Evolutionary conservation across 2,329 filamentous ascomycete genomes (phyloP).

Genomic region (Xylaria sp.): DNA sequence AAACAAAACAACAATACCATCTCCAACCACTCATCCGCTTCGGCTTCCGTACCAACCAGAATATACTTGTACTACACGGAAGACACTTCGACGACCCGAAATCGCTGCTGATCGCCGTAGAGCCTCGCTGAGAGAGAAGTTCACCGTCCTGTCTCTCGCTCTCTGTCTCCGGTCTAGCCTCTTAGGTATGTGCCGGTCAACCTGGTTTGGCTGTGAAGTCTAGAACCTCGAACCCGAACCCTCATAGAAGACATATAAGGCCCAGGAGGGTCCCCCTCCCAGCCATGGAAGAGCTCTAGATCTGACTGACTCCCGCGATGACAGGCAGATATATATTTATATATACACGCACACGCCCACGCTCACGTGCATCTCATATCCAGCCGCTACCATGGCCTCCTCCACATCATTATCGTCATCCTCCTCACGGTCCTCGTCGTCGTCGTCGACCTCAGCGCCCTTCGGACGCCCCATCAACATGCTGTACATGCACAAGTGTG

Average conservation of each 20-base stretch:
- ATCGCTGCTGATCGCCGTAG: neutral
- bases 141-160: conserved; percentile 1
- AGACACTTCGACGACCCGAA: conserved; percentile 1
- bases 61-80: neutral
- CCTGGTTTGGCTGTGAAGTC: conserved; percentile 8
- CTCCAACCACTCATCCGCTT: too few relatives aligned
- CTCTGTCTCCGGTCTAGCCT: conserved; percentile 8
- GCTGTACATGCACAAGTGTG: conserved; percentile 32
- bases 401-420: conserved; percentile 4
- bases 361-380: too few relatives aligned
- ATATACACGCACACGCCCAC: conserved; percentile 1
- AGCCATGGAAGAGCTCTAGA: conserved; percentile 12
- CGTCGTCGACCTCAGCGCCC: conserved; percentile 7
- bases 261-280: neutral
- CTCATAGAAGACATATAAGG: too few relatives aligned
- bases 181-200: neutral
- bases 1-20: too few relatives aligned
- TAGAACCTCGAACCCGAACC: neutral
- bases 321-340: conserved; percentile 4
- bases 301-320: conserved; percentile 11
- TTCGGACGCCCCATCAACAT: conserved; percentile 20
- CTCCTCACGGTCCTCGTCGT: neutral
- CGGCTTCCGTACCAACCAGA: neutral
- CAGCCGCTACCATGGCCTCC: conserved; percentile 12
- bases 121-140: neutral